These are phyloP conservation scores for Naganishia liquefaciens DNA, from an alignment of 1,284 basidiomycete genomes.

Conservation along the genomic window DNA sequence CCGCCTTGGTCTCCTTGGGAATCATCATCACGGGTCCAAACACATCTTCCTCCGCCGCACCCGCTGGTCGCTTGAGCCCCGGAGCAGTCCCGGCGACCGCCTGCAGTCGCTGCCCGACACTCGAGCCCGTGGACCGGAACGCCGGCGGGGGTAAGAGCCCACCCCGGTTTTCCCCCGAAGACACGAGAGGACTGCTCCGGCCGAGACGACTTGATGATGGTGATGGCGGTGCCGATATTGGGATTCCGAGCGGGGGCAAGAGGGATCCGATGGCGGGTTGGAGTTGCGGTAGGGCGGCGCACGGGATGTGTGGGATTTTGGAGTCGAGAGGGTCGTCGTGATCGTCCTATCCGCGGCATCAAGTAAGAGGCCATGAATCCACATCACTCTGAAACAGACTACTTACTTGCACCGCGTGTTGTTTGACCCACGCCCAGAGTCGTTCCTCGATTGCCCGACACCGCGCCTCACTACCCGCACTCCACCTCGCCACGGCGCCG, in stretches of 20 bases:
- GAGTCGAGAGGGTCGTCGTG: slow-evolving; percentile 43
- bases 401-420: slow-evolving; percentile 11
- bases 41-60: slow-evolving; percentile 28
- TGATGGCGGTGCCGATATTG: slow-evolving; percentile 36
- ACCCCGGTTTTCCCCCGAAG: neutral
- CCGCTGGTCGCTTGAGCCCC: neutral
- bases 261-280: slow-evolving; percentile 38
- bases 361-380: neutral
- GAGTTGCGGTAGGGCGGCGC: slow-evolving; percentile 46
- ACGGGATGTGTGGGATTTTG: slow-evolving; percentile 49
- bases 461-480: slow-evolving; percentile 44
- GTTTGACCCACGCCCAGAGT: slow-evolving; percentile 50
- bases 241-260: slow-evolving; percentile 39
- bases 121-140: neutral
- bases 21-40: slow-evolving; percentile 32
- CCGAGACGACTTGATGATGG: slow-evolving; percentile 11
- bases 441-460: slow-evolving; percentile 43
- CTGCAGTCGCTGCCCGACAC: slow-evolving; percentile 17
- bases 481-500: slow-evolving; percentile 53
- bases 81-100: neutral
- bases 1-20: slow-evolving; percentile 17
- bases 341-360: slow-evolving; percentile 5
- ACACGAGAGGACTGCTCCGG: neutral
- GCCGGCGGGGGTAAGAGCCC: slow-evolving; percentile 18
- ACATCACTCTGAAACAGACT: no score